Percentiles rank a stretch among this genome's conserved stretches.
These are phyloP conservation scores for Strigomonas culicis DNA, from an alignment of 208 protist species.

Conservation along the genomic window DNA sequence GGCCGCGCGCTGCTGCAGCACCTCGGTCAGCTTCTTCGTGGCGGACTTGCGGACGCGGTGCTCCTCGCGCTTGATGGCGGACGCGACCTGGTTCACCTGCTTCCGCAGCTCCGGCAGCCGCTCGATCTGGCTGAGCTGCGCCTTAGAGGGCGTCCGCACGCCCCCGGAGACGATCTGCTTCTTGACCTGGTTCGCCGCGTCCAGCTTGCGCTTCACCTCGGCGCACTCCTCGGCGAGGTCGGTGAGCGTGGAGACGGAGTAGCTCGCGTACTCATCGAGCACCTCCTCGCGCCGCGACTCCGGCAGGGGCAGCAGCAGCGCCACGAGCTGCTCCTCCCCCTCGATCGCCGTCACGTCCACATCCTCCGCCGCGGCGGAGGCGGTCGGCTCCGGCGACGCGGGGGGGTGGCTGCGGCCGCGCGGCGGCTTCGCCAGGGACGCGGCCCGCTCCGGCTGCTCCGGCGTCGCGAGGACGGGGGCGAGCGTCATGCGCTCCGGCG, in stretches of 20 bases:
- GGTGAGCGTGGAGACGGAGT: conserved; percentile 1
- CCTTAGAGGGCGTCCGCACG: conserved; percentile 30
- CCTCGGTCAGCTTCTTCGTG: not conserved
- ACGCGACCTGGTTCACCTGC: conserved; percentile 13
- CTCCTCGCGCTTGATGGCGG: conserved; percentile 18
- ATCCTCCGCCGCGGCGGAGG: no score
- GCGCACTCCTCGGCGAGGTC: conserved; percentile 10
- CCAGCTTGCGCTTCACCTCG: conserved; percentile 17
- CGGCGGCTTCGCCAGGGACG: no score
- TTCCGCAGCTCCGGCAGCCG: conserved; percentile 23
- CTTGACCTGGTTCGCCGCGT: conserved; percentile 15
- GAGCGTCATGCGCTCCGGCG: no score
- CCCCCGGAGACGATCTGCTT: conserved; percentile 25
- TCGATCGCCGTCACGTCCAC: no score
- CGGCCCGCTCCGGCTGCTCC: no score
- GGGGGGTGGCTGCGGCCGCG: no score
- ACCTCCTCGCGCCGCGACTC: conserved; percentile 15
- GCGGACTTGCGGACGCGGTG: conserved; percentile 1
- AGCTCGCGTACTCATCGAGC: conserved; percentile 16
- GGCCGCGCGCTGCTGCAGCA: not conserved
- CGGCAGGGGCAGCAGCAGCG: conserved; percentile 4
- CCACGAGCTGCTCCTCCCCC: not conserved
- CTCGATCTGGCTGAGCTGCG: conserved; percentile 24
- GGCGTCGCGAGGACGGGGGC: no score
- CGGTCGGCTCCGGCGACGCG: no score